Conservation (phyloP, 306 rosid genomes). For the Arachis stenosperma region DNA sequence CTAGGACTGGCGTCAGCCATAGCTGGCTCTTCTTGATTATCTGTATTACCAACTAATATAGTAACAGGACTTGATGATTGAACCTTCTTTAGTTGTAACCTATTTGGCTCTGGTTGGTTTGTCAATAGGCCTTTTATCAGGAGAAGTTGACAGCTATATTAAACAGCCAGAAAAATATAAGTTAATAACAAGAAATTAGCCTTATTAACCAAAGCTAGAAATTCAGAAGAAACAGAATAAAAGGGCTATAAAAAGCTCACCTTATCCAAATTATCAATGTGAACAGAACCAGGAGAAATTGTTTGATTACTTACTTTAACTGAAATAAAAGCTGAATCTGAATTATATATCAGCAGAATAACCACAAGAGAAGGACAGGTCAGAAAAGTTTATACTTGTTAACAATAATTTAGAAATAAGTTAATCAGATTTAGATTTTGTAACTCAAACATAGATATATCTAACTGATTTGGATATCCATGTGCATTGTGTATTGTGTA, state of each 20-base stretch:
- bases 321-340: conserved; percentile 52
- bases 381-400: not conserved
- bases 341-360: conserved; percentile 44
- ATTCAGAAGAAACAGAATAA: conserved; percentile 25
- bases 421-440: not conserved
- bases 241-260: conserved; percentile 43
- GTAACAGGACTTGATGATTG: conserved; percentile 52
- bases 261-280: conserved; percentile 45
- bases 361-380: conserved; percentile 33
- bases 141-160: conserved; percentile 46
- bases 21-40: conserved; percentile 54
- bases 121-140: conserved; percentile 42
- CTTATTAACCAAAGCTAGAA: conserved; percentile 30
- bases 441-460: not conserved
- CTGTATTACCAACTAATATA: conserved; percentile 45
- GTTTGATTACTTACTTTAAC: conserved; percentile 46
- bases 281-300: conserved; percentile 47
- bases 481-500: too few relatives aligned
- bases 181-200: conserved; percentile 16
- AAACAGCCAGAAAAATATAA: conserved; percentile 23
- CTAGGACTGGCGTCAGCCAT: conserved; percentile 98
- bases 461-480: not conserved
- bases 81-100: conserved; percentile 48
- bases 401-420: not conserved
- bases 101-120: conserved; percentile 37